Percentiles rank a stretch among this genome's conserved stretches.
phyloP scores from a whole-genome alignment of 441 rosid genomes.

The Flueggea neowawraea region DNA sequence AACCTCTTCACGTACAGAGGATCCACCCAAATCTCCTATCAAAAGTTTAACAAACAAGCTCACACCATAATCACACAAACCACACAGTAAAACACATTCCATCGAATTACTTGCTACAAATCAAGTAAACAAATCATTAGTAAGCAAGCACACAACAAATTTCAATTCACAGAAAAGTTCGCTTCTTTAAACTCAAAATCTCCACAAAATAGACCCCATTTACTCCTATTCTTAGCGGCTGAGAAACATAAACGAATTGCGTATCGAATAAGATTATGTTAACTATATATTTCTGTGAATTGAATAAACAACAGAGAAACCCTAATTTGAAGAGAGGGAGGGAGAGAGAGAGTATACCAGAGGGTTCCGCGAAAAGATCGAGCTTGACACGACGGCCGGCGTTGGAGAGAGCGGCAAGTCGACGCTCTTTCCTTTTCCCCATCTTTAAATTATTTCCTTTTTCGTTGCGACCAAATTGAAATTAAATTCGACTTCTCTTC shows the following conservation, averaged over 20 bases:
- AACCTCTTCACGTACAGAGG: conserved; percentile 58
- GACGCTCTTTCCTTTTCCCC: conserved; percentile 97
- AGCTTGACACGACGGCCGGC: conserved; percentile 71
- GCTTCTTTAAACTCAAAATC: too few species aligned
- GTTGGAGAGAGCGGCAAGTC: conserved; percentile 69
- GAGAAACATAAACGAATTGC: too few species aligned
- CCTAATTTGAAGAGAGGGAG: background rate
- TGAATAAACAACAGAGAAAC: background rate
- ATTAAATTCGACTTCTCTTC: too few species aligned
- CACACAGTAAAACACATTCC: background rate
- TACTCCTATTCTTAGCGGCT: too few species aligned
- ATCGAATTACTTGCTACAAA: background rate
- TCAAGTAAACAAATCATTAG: too few species aligned
- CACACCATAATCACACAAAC: background rate
- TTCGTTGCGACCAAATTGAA: background rate
- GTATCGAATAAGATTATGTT: too few species aligned
- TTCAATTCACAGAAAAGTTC: too few species aligned
- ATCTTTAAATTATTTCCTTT: conserved; percentile 18
- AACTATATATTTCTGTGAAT: background rate
- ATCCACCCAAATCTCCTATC: conserved; percentile 95
- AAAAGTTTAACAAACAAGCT: conserved; percentile 2
- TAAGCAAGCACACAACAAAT: too few species aligned
- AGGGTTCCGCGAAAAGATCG: conserved; percentile 97
- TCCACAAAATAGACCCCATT: too few species aligned
- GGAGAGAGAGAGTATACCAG: conserved; percentile 61